Percentiles rank a stretch among this genome's conserved stretches.
Evolutionary conservation across 192 early-diverging fungal species (phyloP).

Genomic region (Gigaspora rosea): DNA sequence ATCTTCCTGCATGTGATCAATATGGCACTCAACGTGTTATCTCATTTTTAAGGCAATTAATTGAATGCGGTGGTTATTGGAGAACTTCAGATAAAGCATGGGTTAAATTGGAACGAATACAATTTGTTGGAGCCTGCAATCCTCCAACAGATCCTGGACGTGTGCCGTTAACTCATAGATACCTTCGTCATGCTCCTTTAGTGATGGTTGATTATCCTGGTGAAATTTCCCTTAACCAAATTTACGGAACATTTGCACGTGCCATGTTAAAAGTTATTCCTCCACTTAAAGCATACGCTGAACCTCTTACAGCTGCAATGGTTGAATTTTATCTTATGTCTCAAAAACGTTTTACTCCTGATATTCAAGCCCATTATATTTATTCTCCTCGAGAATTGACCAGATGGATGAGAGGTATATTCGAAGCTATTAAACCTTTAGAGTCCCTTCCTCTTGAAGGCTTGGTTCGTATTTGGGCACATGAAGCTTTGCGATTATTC

Average conservation of each 20-base stretch:
- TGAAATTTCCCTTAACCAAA: slow-evolving; percentile 85
- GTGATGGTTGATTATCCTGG: slow-evolving; percentile 99
- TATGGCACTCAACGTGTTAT: slow-evolving; percentile 99
- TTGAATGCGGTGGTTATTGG: slow-evolving; percentile 98
- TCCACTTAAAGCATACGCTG: slow-evolving; percentile 84
- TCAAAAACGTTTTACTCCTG: slow-evolving; percentile 92
- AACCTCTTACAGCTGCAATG: slow-evolving; percentile 92
- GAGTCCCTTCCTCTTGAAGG: slow-evolving; percentile 82
- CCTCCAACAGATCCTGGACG: slow-evolving; percentile 99
- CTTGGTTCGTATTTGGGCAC: slow-evolving; percentile 95
- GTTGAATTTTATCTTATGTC: slow-evolving; percentile 93
- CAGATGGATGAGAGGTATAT: slow-evolving; percentile 98
- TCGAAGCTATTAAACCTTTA: slow-evolving; percentile 85
- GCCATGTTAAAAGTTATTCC: slow-evolving; percentile 95
- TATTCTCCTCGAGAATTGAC: slow-evolving; percentile 99
- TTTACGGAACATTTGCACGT: slow-evolving; percentile 91
- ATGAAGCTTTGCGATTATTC: slow-evolving; percentile 97
- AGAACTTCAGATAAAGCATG: slow-evolving; percentile 86
- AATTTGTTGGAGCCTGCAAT: slow-evolving; percentile 99
- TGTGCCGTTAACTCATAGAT: slow-evolving; percentile 92
- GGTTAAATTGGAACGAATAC: slow-evolving; percentile 96
- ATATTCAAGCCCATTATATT: slow-evolving; percentile 99
- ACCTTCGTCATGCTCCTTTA: slow-evolving; percentile 94
- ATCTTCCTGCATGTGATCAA: slow-evolving; percentile 92
- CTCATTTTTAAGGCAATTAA: slow-evolving; percentile 91